Base-by-base conservation (phyloP, 108 stramenopile species). In the Cyclotella kingstonii region DNA sequence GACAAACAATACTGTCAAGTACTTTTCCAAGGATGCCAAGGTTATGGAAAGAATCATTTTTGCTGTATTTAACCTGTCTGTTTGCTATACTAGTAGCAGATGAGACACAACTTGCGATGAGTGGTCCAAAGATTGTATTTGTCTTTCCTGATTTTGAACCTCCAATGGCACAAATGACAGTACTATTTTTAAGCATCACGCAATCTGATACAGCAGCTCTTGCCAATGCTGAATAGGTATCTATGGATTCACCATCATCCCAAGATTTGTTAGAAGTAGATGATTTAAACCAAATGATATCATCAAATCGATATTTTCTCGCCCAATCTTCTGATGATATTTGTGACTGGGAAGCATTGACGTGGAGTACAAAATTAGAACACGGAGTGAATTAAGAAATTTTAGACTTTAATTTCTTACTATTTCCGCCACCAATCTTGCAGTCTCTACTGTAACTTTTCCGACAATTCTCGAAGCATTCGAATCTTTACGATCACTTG, bases 401-500 rank as follows among this genome's bases (percentile, higher is more conserved):
- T n/a, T 44, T 44, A n/a, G n/a, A n/a, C n/a, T n/a, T n/a, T n/a
- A n/a, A n/a, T n/a, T n/a, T n/a, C 68, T 65, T 29, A 80, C 80
- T 39, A 86, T 77, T 58, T 86, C 70, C 9, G 81, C 73, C 19
- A 93, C 85, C 46, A 90, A 42, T 38, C 81, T 59, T 15, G 88
- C 86, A 18, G 84, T 86, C 62, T 93, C 88, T 55, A 86, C 76
- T 5, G 86, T 86, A 22, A 83, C 72, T 26, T 83, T 58, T 3
- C 70, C 66, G 1, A 81, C 76, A 57, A 93, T 78, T 33, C 51
- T 35, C 50, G 72, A 72, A 8, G 80, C 82, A 15, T 45, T 52
- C 14, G 29, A 60, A 27, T 51, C 35, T 34, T 46, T 39, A 5
- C 14, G 26, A n/a, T 21, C 42, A 1, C 2, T 48, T 1, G 23